A percentile compares a stretch with the other conserved stretches of the same genome.
phyloP scores from a whole-genome alignment of 2,329 filamentous ascomycete genomes.

The Cytospora mali region DNA sequence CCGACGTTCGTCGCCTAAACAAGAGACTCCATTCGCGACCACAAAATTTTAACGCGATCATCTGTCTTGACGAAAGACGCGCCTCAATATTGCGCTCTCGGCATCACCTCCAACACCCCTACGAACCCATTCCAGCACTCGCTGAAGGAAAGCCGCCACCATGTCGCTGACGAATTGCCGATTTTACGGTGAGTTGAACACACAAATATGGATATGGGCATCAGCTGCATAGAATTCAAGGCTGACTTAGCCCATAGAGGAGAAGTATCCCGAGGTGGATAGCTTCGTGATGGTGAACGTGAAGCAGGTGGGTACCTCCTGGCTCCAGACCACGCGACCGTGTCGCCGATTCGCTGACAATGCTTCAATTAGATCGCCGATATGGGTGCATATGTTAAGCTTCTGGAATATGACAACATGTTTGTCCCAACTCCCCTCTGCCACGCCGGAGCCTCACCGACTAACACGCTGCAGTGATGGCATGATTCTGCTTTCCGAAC shows the following conservation, averaged over 20 bases:
- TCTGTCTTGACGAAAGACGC: constrained; percentile 10
- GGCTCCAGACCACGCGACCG: neutral
- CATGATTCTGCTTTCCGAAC: constrained; percentile 98
- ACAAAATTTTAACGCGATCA: neutral
- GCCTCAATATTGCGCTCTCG: constrained; percentile 4
- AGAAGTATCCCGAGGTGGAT: constrained; percentile 91
- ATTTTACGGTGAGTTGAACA: constrained; percentile 38
- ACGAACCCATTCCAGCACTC: constrained; percentile 28
- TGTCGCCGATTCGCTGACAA: constrained; percentile 21
- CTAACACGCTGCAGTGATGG: constrained; percentile 60
- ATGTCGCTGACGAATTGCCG: constrained; percentile 45
- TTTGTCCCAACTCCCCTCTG: constrained; percentile 1
- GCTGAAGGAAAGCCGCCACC: constrained; percentile 31
- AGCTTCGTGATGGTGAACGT: constrained; percentile 99
- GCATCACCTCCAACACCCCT: neutral
- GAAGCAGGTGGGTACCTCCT: constrained; percentile 71
- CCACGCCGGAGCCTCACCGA: neutral
- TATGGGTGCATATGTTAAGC: constrained; percentile 99
- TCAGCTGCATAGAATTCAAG: constrained; percentile 31
- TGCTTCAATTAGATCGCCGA: constrained; percentile 76
- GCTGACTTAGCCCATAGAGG: constrained; percentile 45
- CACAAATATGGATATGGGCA: neutral
- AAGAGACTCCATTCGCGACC: neutral
- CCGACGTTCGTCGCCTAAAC: neutral
- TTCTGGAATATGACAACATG: constrained; percentile 99